phyloP scores from a whole-genome alignment of 2,329 filamentous ascomycete species.

The Stagonosporopsis vannaccii region DNA sequence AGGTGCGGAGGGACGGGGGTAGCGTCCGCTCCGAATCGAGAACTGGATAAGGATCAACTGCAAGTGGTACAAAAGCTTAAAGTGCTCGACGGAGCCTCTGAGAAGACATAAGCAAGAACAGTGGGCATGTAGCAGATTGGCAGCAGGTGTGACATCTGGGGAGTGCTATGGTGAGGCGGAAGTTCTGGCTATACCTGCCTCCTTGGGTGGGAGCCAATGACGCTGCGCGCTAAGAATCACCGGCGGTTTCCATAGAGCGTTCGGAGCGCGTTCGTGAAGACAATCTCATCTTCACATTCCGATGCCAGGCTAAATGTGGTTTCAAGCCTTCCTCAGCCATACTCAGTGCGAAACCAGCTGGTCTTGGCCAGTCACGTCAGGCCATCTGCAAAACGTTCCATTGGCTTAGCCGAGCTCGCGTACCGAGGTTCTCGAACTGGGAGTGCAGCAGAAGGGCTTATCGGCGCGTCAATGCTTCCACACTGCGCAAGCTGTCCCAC shows the following conservation, averaged over 20 bases:
- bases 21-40: constrained; percentile 4
- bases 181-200: constrained; percentile 12
- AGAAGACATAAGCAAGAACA: constrained; percentile 6
- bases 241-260: background rate
- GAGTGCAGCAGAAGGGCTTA: constrained; percentile 38
- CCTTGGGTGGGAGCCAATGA: constrained; percentile 4
- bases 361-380: constrained; percentile 41
- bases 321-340: constrained; percentile 34
- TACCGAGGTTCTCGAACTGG: constrained; percentile 35
- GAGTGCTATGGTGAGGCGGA: background rate
- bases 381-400: constrained; percentile 23
- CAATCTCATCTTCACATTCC: constrained; percentile 21
- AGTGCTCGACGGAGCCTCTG: background rate
- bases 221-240: background rate
- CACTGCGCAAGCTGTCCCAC: constrained; percentile 30
- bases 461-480: constrained; percentile 31
- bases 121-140: constrained; percentile 15
- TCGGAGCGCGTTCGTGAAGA: constrained; percentile 18
- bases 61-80: constrained; percentile 16
- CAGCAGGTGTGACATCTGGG: constrained; percentile 16
- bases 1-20: constrained; percentile 25
- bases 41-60: background rate
- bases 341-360: constrained; percentile 35
- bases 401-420: constrained; percentile 39
- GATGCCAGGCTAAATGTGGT: constrained; percentile 26